Conservation (phyloP, 2,329 filamentous ascomycete species). For the Trichophaea hybrida region DNA sequence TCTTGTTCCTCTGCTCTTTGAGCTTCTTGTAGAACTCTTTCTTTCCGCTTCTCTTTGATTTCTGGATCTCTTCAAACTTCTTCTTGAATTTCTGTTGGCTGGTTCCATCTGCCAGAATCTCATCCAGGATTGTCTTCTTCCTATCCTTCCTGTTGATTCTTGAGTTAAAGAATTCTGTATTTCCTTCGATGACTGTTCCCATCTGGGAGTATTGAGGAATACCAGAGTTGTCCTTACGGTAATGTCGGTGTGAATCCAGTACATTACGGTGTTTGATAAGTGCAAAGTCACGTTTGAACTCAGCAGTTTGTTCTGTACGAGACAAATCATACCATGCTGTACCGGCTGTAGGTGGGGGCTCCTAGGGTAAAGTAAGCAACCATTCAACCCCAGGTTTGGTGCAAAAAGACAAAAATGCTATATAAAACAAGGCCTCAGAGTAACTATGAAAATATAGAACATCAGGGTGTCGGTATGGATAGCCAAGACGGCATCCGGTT, state of each 20-base stretch:
- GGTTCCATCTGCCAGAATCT: conserved; percentile 57
- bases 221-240: conserved; percentile 70
- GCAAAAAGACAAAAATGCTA: neutral
- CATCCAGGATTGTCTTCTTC: conserved; percentile 74
- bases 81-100: conserved; percentile 59
- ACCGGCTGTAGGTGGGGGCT: conserved; percentile 51
- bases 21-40: conserved; percentile 78
- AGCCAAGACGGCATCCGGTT: conserved; percentile 20
- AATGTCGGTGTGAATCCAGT: conserved; percentile 75
- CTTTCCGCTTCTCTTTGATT: conserved; percentile 69
- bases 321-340: conserved; percentile 78
- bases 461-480: conserved; percentile 20
- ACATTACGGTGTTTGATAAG: conserved; percentile 78
- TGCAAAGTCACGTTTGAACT: conserved; percentile 79
- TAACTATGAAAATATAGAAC: conserved; percentile 47
- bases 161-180: conserved; percentile 71
- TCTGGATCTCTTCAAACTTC: conserved; percentile 78
- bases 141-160: conserved; percentile 75
- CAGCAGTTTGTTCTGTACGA: conserved; percentile 59
- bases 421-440: conserved; percentile 42
- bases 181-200: conserved; percentile 74
- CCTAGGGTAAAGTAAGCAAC: conserved; percentile 9
- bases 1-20: conserved; percentile 41
- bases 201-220: conserved; percentile 76
- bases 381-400: conserved; percentile 21